phyloP scores from a whole-genome alignment of 2,329 filamentous ascomycete species.

The Talaromyces sp. region DNA sequence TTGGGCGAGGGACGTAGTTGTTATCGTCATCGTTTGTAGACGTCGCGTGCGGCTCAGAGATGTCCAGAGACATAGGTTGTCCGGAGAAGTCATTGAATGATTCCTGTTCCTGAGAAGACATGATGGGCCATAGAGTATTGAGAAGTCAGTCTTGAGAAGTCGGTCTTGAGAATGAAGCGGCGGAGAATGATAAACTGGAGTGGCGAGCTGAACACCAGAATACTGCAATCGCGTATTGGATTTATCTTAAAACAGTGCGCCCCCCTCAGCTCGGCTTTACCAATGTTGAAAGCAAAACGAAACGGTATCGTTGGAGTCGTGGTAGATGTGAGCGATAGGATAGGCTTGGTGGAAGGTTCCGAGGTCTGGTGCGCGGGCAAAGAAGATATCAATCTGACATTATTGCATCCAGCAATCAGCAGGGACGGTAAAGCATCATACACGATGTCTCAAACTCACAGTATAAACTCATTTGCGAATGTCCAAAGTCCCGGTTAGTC shows the following conservation, averaged over 20 bases:
- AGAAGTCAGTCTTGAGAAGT: neutral
- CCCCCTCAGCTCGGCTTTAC: neutral
- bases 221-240: neutral
- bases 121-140: neutral
- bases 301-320: neutral
- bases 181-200: neutral
- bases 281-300: neutral
- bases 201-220: neutral
- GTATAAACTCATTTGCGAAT: neutral
- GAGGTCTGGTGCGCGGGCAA: neutral
- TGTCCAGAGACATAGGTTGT: constrained; percentile 32
- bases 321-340: neutral
- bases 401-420: neutral
- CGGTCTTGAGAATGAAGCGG: neutral
- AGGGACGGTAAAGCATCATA: neutral
- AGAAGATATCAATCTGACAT: neutral
- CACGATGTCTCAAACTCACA: neutral
- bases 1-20: constrained; percentile 70
- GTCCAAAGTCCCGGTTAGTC: neutral
- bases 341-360: neutral
- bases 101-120: constrained; percentile 30
- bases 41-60: constrained; percentile 21
- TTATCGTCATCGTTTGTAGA: constrained; percentile 29
- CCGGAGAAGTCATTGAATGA: constrained; percentile 56
- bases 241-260: neutral